These are phyloP conservation scores for Hemisphaericaspora xylanilytica DNA, from an alignment of 1,139 yeast species.

Conservation along the genomic window DNA sequence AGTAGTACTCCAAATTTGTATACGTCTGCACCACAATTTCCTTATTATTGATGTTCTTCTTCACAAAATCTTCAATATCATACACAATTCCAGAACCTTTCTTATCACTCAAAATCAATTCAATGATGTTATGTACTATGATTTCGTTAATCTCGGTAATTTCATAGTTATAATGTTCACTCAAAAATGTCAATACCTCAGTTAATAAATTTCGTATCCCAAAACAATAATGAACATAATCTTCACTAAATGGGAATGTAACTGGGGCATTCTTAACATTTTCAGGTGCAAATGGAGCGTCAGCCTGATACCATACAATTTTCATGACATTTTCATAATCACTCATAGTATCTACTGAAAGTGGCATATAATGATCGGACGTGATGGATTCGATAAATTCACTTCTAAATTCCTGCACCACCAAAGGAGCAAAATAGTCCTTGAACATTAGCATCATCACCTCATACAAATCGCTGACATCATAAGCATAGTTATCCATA, in stretches of 20 bases:
- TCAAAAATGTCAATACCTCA: conserved; percentile 59
- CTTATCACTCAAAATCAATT: conserved; percentile 57
- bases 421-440: conserved; percentile 54
- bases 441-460: conserved; percentile 59
- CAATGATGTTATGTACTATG: conserved; percentile 63
- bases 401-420: conserved; percentile 55
- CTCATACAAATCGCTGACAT: conserved; percentile 59
- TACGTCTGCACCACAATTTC: conserved; percentile 89
- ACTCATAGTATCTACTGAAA: conserved; percentile 58
- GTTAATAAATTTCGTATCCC: conserved; percentile 61
- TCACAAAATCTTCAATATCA: conserved; percentile 63
- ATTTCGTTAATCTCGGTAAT: conserved; percentile 43
- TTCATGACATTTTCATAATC: conserved; percentile 63
- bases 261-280: conserved; percentile 52
- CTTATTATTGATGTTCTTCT: conserved; percentile 63
- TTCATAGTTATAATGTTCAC: conserved; percentile 59
- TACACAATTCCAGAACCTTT: conserved; percentile 58
- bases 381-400: conserved; percentile 64
- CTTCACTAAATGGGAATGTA: conserved; percentile 84
- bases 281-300: conserved; percentile 43
- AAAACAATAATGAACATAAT: conserved; percentile 82
- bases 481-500: conserved; percentile 69
- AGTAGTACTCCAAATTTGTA: conserved; percentile 83
- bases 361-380: conserved; percentile 88
- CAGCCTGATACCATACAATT: conserved; percentile 69